These are phyloP conservation scores for Hibiscus syriacus DNA, from an alignment of 345 rosid species.

Conservation along the genomic window DNA sequence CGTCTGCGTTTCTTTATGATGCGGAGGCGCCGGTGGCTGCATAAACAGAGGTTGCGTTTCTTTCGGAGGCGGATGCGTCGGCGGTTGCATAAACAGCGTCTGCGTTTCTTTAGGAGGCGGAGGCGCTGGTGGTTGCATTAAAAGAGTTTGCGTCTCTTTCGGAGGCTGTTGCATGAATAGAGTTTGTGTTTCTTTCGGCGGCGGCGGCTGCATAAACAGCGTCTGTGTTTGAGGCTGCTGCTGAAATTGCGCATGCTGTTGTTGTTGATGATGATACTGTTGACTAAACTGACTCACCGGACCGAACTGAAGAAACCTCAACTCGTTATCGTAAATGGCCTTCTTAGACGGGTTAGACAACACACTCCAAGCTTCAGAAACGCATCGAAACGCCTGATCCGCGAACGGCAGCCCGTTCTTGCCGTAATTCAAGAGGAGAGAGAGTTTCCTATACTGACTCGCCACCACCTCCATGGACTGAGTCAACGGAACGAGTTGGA, in stretches of 20 bases:
- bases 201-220: neutral
- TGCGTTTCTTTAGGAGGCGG: neutral
- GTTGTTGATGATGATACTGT: neutral
- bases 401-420: constrained; percentile 58
- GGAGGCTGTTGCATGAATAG: neutral
- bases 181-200: neutral
- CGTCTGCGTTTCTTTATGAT: neutral
- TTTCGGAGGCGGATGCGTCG: neutral
- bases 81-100: neutral
- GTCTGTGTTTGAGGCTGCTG: constrained; percentile 11
- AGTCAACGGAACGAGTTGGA: constrained; percentile 63
- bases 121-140: neutral
- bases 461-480: constrained; percentile 58
- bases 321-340: constrained; percentile 60
- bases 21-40: neutral
- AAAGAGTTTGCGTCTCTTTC: neutral
- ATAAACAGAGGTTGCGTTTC: neutral
- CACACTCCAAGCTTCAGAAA: constrained; percentile 76
- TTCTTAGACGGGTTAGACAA: constrained; percentile 67
- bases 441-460: constrained; percentile 72
- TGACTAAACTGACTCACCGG: constrained; percentile 30
- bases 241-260: constrained; percentile 10
- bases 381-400: constrained; percentile 63
- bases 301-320: constrained; percentile 57
- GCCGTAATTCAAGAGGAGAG: constrained; percentile 55